These are phyloP conservation scores for Tetrastigma voinierianum DNA, from an alignment of 164 flowering plant species.

Conservation along the genomic window DNA sequence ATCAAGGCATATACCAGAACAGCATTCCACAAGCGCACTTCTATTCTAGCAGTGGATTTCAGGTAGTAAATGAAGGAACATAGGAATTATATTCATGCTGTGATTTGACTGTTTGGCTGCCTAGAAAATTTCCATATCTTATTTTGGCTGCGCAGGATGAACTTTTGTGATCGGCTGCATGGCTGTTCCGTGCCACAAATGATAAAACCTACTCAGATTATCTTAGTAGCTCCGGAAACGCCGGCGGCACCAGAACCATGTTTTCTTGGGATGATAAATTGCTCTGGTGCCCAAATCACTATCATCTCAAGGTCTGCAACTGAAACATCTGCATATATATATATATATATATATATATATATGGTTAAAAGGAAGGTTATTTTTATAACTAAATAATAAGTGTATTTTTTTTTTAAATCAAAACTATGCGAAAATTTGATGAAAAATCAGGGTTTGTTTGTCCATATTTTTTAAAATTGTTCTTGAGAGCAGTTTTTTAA, in stretches of 20 bases:
- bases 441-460: too few species aligned
- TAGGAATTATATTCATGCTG: too few species aligned
- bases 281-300: slow-evolving; percentile 45
- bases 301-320: slow-evolving; percentile 36
- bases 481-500: too few species aligned
- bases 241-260: slow-evolving; percentile 29
- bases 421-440: too few species aligned
- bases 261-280: slow-evolving; percentile 70
- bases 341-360: too few species aligned
- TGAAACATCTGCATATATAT: neutral
- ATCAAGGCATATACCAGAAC: slow-evolving; percentile 25
- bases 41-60: slow-evolving; percentile 39
- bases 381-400: too few species aligned
- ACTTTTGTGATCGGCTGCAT: slow-evolving; percentile 60
- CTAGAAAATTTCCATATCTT: neutral
- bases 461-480: too few species aligned
- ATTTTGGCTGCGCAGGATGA: slow-evolving; percentile 34
- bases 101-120: neutral
- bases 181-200: slow-evolving; percentile 50
- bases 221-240: slow-evolving; percentile 4
- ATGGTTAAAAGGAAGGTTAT: too few species aligned
- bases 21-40: slow-evolving; percentile 33
- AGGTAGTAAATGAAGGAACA: slow-evolving; percentile 8
- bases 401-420: too few species aligned
- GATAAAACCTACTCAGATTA: slow-evolving; percentile 26